These are phyloP conservation scores for Ophiostoma novo-ulmi DNA, from an alignment of 2,329 filamentous ascomycete genomes.

Conservation along the genomic window DNA sequence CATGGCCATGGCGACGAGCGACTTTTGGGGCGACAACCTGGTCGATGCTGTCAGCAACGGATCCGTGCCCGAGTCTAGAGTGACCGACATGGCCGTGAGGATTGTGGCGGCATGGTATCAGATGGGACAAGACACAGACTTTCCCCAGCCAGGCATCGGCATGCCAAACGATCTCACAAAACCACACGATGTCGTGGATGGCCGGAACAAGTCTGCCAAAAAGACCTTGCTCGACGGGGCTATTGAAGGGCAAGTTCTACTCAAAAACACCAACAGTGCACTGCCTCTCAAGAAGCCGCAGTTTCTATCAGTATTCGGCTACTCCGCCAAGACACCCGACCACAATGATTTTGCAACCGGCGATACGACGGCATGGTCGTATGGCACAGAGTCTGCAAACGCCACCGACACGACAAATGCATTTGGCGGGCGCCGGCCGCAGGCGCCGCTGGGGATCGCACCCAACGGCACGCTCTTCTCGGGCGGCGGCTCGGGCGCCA, in stretches of 20 bases:
- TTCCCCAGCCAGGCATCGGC: constrained; percentile 46
- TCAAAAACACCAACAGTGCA: constrained; percentile 55
- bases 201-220: constrained; percentile 44
- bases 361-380: constrained; percentile 36
- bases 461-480: constrained; percentile 41
- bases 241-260: constrained; percentile 58
- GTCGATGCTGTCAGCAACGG: constrained; percentile 56
- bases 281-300: constrained; percentile 50
- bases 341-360: constrained; percentile 38
- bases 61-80: constrained; percentile 48
- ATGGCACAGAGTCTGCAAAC: constrained; percentile 37
- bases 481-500: constrained; percentile 37
- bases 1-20: constrained; percentile 59
- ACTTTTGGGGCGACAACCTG: constrained; percentile 50
- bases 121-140: constrained; percentile 47
- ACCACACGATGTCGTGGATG: constrained; percentile 52
- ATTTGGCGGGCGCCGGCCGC: neutral
- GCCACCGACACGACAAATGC: constrained; percentile 14
- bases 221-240: constrained; percentile 49
- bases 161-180: constrained; percentile 46
- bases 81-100: constrained; percentile 36
- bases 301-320: constrained; percentile 56
- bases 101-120: constrained; percentile 54
- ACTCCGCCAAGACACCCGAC: constrained; percentile 49
- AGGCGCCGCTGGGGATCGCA: constrained; percentile 30